phyloP scores from a whole-genome alignment of 1,284 basidiomycete species.

The Tylopilus sp. region DNA sequence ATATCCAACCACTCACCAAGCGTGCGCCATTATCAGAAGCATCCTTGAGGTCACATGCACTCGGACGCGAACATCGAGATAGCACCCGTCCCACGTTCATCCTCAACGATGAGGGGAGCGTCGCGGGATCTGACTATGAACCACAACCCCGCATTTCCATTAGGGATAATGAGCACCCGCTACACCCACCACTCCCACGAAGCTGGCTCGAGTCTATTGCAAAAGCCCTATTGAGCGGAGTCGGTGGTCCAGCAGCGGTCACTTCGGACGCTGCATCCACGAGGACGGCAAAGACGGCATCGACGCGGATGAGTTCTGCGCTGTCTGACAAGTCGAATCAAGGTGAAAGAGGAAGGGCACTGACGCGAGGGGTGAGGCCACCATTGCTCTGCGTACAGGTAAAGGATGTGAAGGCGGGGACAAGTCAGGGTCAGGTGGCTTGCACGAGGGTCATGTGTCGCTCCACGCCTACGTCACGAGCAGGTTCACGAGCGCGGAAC shows the following conservation, averaged over 20 bases:
- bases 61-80: slow-evolving; percentile 8
- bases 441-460: slow-evolving; percentile 56
- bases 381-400: slow-evolving; percentile 42
- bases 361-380: slow-evolving; percentile 23
- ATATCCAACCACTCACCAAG: slow-evolving; percentile 44
- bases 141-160: slow-evolving; percentile 3
- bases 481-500: slow-evolving; percentile 39
- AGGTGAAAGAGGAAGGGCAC: slow-evolving; percentile 13
- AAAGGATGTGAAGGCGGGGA: slow-evolving; percentile 37
- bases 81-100: slow-evolving; percentile 18
- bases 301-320: slow-evolving; percentile 29
- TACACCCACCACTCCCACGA: slow-evolving; percentile 46
- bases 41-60: slow-evolving; percentile 24
- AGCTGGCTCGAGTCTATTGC: slow-evolving; percentile 65
- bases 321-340: slow-evolving; percentile 42
- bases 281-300: slow-evolving; percentile 16
- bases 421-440: slow-evolving; percentile 45
- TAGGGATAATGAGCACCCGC: slow-evolving; percentile 13
- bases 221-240: slow-evolving; percentile 52
- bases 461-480: slow-evolving; percentile 56
- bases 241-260: slow-evolving; percentile 27
- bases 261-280: slow-evolving; percentile 27
- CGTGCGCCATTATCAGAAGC: slow-evolving; percentile 26
- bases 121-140: slow-evolving; percentile 22
- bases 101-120: slow-evolving; percentile 30